Conservation (phyloP, 164 flowering plant species). For the Dillenia suffruticosa region DNA sequence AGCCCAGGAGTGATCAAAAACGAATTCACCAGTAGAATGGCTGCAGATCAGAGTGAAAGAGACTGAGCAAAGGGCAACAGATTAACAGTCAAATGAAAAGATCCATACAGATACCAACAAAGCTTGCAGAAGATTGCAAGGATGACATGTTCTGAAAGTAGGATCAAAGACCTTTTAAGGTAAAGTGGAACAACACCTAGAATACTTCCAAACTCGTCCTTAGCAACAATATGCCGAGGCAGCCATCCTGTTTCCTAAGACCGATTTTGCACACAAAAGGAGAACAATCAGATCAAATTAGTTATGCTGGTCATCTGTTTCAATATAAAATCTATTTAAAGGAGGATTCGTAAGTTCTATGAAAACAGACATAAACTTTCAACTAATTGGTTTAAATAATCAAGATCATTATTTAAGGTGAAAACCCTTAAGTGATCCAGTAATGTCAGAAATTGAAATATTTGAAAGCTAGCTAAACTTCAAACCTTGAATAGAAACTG, state of each 20-base stretch:
- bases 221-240: slow-evolving; percentile 78
- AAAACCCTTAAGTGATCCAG: no score
- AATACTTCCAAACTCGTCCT: slow-evolving; percentile 58
- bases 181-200: slow-evolving; percentile 92
- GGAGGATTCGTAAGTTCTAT: no score
- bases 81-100: background rate
- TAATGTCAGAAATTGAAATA: no score
- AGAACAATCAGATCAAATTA: no score
- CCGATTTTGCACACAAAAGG: background rate
- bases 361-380: no score
- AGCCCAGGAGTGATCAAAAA: slow-evolving; percentile 97
- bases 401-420: no score
- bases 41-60: slow-evolving; percentile 42
- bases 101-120: background rate
- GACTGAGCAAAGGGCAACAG: slow-evolving; percentile 12
- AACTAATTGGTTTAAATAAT: no score
- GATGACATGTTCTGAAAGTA: slow-evolving; percentile 2
- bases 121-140: background rate
- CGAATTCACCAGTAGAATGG: slow-evolving; percentile 96
- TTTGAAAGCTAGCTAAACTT: no score
- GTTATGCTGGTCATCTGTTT: no score
- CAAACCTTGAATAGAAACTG: no score
- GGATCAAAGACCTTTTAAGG: slow-evolving; percentile 76
- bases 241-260: slow-evolving; percentile 93
- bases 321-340: no score